Evolutionary conservation across 371 early-diverging fungal species (phyloP).

Genomic region (Zopfochytrium polystomum): DNA sequence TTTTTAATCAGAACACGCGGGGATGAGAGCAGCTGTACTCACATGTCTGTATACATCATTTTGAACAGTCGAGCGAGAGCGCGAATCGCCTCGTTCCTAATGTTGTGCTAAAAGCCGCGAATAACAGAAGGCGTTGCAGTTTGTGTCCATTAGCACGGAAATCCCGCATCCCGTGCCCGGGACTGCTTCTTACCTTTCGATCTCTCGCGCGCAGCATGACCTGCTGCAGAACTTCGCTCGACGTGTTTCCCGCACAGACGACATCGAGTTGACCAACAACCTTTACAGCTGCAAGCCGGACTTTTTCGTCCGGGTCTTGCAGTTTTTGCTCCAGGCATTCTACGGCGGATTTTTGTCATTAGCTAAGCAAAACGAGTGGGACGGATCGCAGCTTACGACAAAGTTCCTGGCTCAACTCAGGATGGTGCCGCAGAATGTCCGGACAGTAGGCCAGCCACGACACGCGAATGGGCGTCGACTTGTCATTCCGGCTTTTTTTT

Average conservation of each 20-base stretch:
- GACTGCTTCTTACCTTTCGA: slow-evolving; percentile 58
- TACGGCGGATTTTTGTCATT: slow-evolving; percentile 20
- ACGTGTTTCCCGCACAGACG: slow-evolving; percentile 51
- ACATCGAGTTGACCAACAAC: slow-evolving; percentile 65
- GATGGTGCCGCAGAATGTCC: slow-evolving; percentile 64
- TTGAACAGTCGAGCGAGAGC: slow-evolving; percentile 70
- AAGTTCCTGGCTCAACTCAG: slow-evolving; percentile 64
- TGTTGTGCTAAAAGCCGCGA: background rate
- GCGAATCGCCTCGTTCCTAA: slow-evolving; percentile 62
- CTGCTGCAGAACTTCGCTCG: slow-evolving; percentile 58
- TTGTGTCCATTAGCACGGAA: background rate
- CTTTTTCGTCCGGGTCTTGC: slow-evolving; percentile 90
- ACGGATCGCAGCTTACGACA: slow-evolving; percentile 46
- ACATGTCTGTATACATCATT: slow-evolving; percentile 65
- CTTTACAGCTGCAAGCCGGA: slow-evolving; percentile 73
- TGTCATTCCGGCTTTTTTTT: slow-evolving; percentile 69
- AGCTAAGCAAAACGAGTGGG: background rate
- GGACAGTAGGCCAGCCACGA: slow-evolving; percentile 71
- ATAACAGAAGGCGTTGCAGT: background rate
- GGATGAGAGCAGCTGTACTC: slow-evolving; percentile 30
- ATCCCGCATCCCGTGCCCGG: background rate
- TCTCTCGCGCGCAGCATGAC: slow-evolving; percentile 81
- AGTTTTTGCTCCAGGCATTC: slow-evolving; percentile 69
- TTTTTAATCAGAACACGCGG: background rate
- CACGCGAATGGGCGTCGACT: slow-evolving; percentile 61